Evolutionary conservation across 139 green algal genomes (phyloP).

Genomic region (Picochlorum sp.): DNA sequence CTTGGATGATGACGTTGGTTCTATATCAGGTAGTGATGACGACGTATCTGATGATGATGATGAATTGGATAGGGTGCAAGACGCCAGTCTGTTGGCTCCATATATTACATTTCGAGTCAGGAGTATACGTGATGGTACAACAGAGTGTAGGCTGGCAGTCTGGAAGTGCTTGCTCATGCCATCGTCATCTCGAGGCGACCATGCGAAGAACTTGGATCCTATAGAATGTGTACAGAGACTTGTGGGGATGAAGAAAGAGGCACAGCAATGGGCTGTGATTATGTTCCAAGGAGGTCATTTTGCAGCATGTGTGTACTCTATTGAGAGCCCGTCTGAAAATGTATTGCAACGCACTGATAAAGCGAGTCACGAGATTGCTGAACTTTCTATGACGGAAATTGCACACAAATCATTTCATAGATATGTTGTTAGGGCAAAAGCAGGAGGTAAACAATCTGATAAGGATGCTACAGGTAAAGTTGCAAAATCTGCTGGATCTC

Average conservation of each 20-base stretch:
- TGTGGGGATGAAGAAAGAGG: conserved; percentile 21
- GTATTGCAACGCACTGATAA: background rate
- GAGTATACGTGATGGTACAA: conserved; percentile 8
- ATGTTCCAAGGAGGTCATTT: conserved; percentile 64
- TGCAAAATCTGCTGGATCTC: conserved; percentile 68
- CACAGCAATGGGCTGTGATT: conserved; percentile 30
- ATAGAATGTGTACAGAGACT: conserved; percentile 32
- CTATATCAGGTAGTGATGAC: conserved; percentile 22
- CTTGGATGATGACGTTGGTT: conserved; percentile 36
- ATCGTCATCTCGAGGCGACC: too few relatives aligned
- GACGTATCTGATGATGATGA: background rate
- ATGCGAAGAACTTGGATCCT: background rate
- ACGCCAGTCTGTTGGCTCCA: background rate
- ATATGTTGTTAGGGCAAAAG: conserved; percentile 74
- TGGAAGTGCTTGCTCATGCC: conserved; percentile 58
- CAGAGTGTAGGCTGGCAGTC: conserved; percentile 41
- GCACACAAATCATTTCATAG: conserved; percentile 76
- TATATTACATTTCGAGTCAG: conserved; percentile 10
- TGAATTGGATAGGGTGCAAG: background rate
- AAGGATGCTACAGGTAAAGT: conserved; percentile 82
- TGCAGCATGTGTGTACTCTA: conserved; percentile 54
- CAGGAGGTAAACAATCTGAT: conserved; percentile 73
- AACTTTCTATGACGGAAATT: conserved; percentile 18
- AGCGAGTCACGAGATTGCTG: background rate
- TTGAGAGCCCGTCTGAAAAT: background rate